Evolutionary conservation across 345 rosid genomes (phyloP), one percentile per base, ranked within the genome.

Genomic region (Dipteronia sinensis): DNA sequence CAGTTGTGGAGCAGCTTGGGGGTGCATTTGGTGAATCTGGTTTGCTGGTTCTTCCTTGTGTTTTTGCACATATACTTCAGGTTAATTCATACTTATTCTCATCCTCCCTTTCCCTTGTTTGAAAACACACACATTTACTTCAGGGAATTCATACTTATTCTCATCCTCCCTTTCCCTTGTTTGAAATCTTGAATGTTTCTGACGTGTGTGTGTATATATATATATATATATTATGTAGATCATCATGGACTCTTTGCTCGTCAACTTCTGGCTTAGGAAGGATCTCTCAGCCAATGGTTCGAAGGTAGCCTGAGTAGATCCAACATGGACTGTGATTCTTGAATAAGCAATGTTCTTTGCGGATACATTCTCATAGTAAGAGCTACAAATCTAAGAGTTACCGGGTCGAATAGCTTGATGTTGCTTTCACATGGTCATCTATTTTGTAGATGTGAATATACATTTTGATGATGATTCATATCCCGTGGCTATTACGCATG

Each of bases 1-100:
- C 95, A 11, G 98, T 95, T 13, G 98, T 93, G 80, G 93, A 95
- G 84, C 94, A 89, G 79, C 85, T 95, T 12, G 83, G 95, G 8
- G 92, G 98, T 79, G 95, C 90, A 71, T 86, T 95, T 75, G 98
- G 98, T 77, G 92, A 90, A 88, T 73, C 98, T 31, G 97, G 98
- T 64, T 81, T 95, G 66, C 85, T 95, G 74, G 94, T 93, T 82
- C 90, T 95, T 86, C 98, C 98, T 53, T 95, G 98, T 84, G 94
- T 95, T 61, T 93, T 98, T 20, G 97, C 98, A 58, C 98, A 93
- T 80, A 31, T 93, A 68, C 77, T 82, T 80, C 98, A 95, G 97
- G 98, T 93, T 68, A 17, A 20, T 67, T 13, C 58, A 31, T 25
- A 31, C 65, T 62, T 58, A 42, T 12, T 9, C 61, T 34, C n/a